These are phyloP conservation scores for Rhodotorula babjevae DNA, from an alignment of 768 basidiomycete genomes.

Conservation along the genomic window DNA sequence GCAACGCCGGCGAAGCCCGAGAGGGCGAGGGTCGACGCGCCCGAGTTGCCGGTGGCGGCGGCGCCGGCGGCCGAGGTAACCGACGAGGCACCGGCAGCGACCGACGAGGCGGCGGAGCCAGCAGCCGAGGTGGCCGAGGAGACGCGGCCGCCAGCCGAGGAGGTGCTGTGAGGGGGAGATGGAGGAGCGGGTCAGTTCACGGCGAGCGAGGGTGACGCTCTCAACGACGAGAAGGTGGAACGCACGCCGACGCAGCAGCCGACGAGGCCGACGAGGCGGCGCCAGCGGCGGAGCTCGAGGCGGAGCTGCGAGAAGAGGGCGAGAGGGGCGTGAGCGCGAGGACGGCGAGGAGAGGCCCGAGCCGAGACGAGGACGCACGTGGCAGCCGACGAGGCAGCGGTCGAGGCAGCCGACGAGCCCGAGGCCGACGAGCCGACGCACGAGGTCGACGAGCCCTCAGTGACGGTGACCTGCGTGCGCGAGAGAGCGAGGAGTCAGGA, in stretches of 20 bases:
- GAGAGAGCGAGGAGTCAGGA: neutral
- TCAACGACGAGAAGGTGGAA: too few species aligned
- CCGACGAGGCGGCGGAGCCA: neutral
- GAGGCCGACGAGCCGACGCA: conserved; percentile 21
- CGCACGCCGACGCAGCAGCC: neutral
- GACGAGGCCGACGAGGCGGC: neutral
- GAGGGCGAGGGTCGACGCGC: conserved; percentile 15
- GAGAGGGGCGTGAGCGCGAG: too few species aligned
- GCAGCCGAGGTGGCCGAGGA: too few species aligned
- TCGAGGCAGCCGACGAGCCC: neutral
- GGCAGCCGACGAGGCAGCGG: neutral
- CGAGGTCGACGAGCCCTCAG: conserved; percentile 10
- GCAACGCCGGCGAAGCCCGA: conserved; percentile 17
- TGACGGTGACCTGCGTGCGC: conserved; percentile 2
- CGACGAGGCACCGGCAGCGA: neutral
- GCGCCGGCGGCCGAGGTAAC: neutral
- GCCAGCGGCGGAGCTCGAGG: neutral
- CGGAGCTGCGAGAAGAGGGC: neutral
- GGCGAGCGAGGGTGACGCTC: too few species aligned
- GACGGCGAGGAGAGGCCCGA: neutral
- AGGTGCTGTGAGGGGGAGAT: neutral
- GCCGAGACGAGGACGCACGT: neutral
- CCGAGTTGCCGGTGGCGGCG: neutral
- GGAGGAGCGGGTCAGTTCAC: neutral
- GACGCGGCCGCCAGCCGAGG: neutral